Base-by-base conservation (phyloP, 2,329 filamentous ascomycete species). In the Apiospora malaysiana region DNA sequence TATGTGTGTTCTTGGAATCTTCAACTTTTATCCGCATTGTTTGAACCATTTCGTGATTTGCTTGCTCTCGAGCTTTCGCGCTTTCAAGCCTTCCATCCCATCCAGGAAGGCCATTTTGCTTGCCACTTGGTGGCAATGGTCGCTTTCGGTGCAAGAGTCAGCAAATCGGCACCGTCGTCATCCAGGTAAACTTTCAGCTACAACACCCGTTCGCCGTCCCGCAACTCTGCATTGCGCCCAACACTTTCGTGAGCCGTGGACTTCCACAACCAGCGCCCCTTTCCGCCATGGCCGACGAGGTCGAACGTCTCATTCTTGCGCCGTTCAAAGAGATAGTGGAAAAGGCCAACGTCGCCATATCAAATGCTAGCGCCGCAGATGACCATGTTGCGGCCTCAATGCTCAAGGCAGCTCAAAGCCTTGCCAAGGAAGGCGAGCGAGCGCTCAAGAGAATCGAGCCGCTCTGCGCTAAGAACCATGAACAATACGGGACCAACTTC, bases 261-360 rank as follows among this genome's bases (percentile, higher is more conserved):
- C 43, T 45, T 43, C 25, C 66, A n/a, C 25, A 16, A 47, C 12
- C 18, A 37, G 16, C 25, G 59, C n/a, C 65, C 25, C 65, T 43
- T 56, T 40, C 27, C 59, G 40, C 40, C 59, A 81, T 81, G 78
- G 75, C 76, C 42, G 77, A 80, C 70, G 78, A 79, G 73, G 77
- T 78, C 71, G 79, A 80, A 45, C 76, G 77, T 68, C 83, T 89
- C 65, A 84, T 88, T 47, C 78, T 88, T 40, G 81, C 81, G 46
- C 86, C 86, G 40, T 89, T 89, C 74, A 82, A 79, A 69, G 86
- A 89, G 63, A 84, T 89, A 70, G 83, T 87, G 68, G 83, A 86
- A 59, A 88, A 87, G 79, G 86, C 83, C 43, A 84, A 80, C 45
- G 71, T 75, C 14, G 87, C 87, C 0, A 75, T 84, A 66, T 80